Base-by-base conservation (phyloP, 2,329 filamentous ascomycete species). In the Cercospora brassicicola region DNA sequence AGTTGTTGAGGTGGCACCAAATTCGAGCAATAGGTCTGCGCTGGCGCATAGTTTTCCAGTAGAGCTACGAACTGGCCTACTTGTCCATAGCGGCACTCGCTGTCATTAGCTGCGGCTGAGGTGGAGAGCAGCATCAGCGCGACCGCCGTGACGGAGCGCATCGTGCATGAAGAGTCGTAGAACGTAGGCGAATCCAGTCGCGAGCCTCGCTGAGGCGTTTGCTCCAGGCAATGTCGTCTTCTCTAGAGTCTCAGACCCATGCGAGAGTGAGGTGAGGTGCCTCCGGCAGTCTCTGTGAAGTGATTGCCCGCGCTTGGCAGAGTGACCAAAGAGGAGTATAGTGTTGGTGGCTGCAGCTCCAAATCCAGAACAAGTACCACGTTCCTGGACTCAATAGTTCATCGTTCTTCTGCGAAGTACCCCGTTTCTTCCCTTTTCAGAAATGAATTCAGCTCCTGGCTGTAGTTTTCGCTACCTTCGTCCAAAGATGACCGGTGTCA, bases 1-100 rank as follows among this genome's bases (percentile, higher is more conserved):
- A 18, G n/a, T 31, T 48, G 9, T 33, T 23, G 39, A 18, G 39
- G 8, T 6, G 59, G 28, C 23, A 62, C 30, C 59, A 62, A 1
- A 3, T 28, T 31, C 13, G 59, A 56, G 45, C 68, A 70, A 66
- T 64, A 68, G 30, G 28, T 31, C 20, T 65, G 63, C 5, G 68
- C 68, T 53, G 68, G 66, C n/a, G 48, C 36, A 59, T 68, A 70
- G 56, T 64, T 15, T 9, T 65, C 42, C 13, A 70, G 66, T 48
- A 62, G 56, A 26, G 56, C 18, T 26, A 68, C 53, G 20, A 64
- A 65, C 33, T 65, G 31, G 3, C 56, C 56, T 3, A 65, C 18
- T 20, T 59, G 45, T 59, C 68, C 68, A 30, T 56, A 57, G 1
- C 33, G 13, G 57, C 68, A 70, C 33, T 53, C 30, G 18, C 62